Evolutionary conservation across 2,329 filamentous ascomycete species (phyloP), one percentile per base, ranked within the genome.

Genomic region (Pseudogymnoascus verrucosus): DNA sequence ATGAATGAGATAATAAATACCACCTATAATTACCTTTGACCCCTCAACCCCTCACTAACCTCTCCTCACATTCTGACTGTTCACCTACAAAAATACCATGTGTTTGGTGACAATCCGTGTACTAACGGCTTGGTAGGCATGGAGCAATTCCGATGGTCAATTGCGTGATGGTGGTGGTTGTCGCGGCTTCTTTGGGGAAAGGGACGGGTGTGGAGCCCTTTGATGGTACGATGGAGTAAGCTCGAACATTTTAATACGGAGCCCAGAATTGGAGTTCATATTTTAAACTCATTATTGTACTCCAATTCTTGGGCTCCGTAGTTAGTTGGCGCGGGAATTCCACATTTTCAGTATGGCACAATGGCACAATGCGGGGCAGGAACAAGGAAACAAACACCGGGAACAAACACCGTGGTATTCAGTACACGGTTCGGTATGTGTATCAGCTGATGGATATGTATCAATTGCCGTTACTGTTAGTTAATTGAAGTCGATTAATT

Each of bases 261-360:
- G 42, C 42, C 42, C 42, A 47, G 42, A 47, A 44, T 44, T 44
- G 40, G 40, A 44, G 21, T 23, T 23, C 21, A 23, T 23, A 23
- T 23, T 23, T 23, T 23, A 23, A 23, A 23, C 21, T 23, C 21
- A 3, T 23, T 23, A 23, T 23, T 23, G 21, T 23, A 23, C 21
- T 47, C 42, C 42, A 47, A 47, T 51, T 51, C 23, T 51, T 51
- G 44, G 44, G 44, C 44, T 51, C 44, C 44, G 44, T 51, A 51
- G 44, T 14, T 47, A 47, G 16, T 44, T 44, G 10, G n/a, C 42
- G 42, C 42, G 21, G 21, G 23, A 47, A 26, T 44, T 44, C 40
- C 40, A 44, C 19, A 44, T 5, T 47, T 47, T 11, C 12, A 47
- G 4, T 26, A 51, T 51, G 44, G 14, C 44, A 51, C 44, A 47